Evolutionary conservation across 192 early-diverging fungal genomes (phyloP).

Genomic region (Entophlyctis luteolus): DNA sequence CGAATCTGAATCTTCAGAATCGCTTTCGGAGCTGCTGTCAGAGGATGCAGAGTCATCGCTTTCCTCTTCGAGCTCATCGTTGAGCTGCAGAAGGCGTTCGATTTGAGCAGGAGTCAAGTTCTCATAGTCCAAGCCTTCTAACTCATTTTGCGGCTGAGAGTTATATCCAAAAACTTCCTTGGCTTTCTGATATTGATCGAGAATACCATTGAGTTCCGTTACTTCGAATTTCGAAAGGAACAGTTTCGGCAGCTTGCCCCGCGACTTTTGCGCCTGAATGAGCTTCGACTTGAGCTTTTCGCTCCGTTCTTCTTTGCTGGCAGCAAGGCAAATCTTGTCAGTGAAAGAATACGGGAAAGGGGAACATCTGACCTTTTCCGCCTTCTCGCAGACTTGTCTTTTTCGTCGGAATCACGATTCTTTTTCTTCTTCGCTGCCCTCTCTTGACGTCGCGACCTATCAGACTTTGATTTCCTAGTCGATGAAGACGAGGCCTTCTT

Average conservation of each 20-base stretch:
- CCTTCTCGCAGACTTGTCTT: neutral
- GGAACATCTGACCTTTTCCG: neutral
- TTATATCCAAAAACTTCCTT: neutral
- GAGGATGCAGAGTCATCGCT: too few species aligned
- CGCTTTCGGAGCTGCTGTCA: neutral
- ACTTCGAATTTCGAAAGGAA: neutral
- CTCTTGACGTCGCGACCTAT: too few species aligned
- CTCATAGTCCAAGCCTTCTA: neutral
- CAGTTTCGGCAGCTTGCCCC: neutral
- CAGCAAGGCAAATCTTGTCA: too few species aligned
- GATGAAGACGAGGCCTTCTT: neutral
- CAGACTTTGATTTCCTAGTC: too few species aligned
- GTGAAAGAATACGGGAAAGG: too few species aligned
- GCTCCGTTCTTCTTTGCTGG: too few species aligned
- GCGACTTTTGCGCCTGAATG: neutral
- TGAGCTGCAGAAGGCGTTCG: neutral
- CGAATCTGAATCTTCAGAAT: conserved; percentile 1
- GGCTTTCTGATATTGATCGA: conserved; percentile 21
- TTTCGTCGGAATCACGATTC: neutral
- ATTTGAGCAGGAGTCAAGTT: neutral
- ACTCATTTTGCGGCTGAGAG: neutral
- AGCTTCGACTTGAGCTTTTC: too few species aligned
- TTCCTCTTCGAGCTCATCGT: too few species aligned
- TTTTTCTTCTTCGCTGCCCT: too few species aligned
- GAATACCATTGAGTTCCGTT: conserved; percentile 2